Evolutionary conservation across 192 early-diverging fungal species (phyloP).

Genomic region (Rhizophagus sp.): DNA sequence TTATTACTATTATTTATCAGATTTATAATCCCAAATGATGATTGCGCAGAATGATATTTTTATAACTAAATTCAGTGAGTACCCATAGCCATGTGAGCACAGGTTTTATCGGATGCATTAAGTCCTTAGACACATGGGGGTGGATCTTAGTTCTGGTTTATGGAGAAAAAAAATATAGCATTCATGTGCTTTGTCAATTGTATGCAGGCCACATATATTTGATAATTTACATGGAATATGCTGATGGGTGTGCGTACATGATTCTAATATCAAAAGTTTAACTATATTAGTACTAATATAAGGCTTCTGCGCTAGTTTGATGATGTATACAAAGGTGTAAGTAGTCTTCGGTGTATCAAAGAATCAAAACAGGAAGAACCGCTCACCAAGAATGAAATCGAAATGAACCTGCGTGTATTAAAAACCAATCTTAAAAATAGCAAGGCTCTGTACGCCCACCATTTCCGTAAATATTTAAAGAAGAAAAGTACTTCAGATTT

Average conservation of each 20-base stretch:
- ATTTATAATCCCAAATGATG: conserved; percentile 24
- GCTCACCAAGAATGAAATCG: not conserved
- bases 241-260: conserved; percentile 16
- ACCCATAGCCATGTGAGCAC: conserved; percentile 28
- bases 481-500: too few species aligned
- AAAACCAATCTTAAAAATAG: conserved; percentile 24
- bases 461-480: conserved; percentile 21
- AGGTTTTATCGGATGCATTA: conserved; percentile 23
- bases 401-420: conserved; percentile 15
- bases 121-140: not conserved
- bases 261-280: conserved; percentile 14
- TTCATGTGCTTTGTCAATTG: conserved; percentile 20
- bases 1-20: conserved; percentile 13
- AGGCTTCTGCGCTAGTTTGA: conserved; percentile 29
- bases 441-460: conserved; percentile 11
- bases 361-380: too few species aligned
- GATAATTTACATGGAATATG: conserved; percentile 21
- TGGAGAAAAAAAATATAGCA: conserved; percentile 5
- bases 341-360: not conserved
- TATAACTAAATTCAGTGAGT: conserved; percentile 7
- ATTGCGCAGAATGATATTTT: conserved; percentile 23
- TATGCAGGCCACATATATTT: conserved; percentile 25
- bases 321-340: conserved; percentile 23
- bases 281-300: conserved; percentile 16
- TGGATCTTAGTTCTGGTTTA: conserved; percentile 23